Evolutionary conservation across 1,284 basidiomycete species (phyloP).

Genomic region (Rhodotorula glutinis): DNA sequence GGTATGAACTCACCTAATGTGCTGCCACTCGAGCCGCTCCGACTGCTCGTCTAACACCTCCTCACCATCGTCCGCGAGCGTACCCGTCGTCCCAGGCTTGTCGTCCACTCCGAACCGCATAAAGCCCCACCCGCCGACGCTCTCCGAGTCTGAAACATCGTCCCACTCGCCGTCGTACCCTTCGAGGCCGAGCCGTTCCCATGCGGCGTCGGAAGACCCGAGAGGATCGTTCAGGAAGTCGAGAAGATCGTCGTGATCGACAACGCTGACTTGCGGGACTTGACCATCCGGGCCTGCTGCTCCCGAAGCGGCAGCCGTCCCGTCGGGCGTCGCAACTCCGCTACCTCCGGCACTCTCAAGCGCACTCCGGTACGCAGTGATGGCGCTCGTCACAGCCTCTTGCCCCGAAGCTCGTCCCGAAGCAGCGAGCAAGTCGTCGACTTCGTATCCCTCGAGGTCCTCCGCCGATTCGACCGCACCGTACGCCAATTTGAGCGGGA

Average conservation of each 20-base stretch:
- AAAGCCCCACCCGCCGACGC: constrained; percentile 37
- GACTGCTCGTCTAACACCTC: constrained; percentile 24
- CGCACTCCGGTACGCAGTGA: too few species aligned
- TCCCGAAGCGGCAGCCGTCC: not conserved
- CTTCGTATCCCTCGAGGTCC: constrained; percentile 28
- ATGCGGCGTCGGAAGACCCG: constrained; percentile 36
- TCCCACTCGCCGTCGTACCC: constrained; percentile 41
- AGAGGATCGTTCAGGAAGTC: constrained; percentile 31
- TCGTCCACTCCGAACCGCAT: constrained; percentile 34
- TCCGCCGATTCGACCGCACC: constrained; percentile 19
- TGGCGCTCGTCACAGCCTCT: not conserved
- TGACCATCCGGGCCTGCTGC: not conserved
- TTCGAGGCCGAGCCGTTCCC: constrained; percentile 39
- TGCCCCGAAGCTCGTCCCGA: not conserved
- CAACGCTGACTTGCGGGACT: constrained; percentile 1
- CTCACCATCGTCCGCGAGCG: constrained; percentile 36
- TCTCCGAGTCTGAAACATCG: constrained; percentile 43
- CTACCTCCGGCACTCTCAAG: not conserved
- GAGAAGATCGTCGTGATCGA: constrained; percentile 13
- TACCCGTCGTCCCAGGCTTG: constrained; percentile 32
- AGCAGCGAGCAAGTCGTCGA: constrained; percentile 34
- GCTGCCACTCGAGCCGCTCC: constrained; percentile 37
- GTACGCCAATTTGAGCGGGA: constrained; percentile 29
- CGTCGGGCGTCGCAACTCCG: not conserved
- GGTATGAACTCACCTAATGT: constrained; percentile 26